Evolutionary conservation across 75 land plant species (phyloP), one percentile per base, ranked within the genome.

Genomic region (Pinus albicaulis): DNA sequence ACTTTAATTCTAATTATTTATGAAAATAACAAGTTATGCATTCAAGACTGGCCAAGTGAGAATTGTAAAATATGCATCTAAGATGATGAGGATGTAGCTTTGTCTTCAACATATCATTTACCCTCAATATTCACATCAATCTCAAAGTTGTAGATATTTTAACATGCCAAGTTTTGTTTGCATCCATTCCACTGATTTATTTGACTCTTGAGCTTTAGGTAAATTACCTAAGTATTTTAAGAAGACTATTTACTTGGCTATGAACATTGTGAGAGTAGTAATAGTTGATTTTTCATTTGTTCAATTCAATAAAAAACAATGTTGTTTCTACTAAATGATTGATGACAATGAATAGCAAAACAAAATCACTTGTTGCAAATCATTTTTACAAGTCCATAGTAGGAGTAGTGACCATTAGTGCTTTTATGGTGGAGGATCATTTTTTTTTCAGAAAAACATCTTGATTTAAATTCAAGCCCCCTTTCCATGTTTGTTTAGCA

Each of bases 121-220:
- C 57, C 20, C 24, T 80, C 24, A 75, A 76, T 62, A 55, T 55
- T 68, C 56, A 57, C 23, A 61, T 71, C 56, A 84, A 72, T 69
- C 63, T 86, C 41, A 65, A 55, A 11, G 88, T 84, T 17, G 75
- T 80, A 38, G 80, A 77, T 8, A 36, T 66, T 20, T 68, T 86
- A 48, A 80, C 80, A 41, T 86, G 86, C 80, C 80, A 76, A 71
- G 72, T 84, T 78, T 24, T 86, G 55, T 48, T 86, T 28, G 65
- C 76, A 41, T 61, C 77, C 57, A 23, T 86, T 38, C 85, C 87
- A 19, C 56, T 76, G 59, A 23, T 80, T 25, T 72, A 64, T 41
- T 57, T 80, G 55, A 59, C 53, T 60, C 16, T 78, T 52, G 56
- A 64, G 36, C 76, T 86, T 53, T 80, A 86, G n/a, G n/a, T 86